A percentile compares a stretch with the other conserved stretches of the same genome.
Evolutionary conservation across 768 basidiomycete genomes (phyloP).

Genomic region (Cytidiella melzeri): DNA sequence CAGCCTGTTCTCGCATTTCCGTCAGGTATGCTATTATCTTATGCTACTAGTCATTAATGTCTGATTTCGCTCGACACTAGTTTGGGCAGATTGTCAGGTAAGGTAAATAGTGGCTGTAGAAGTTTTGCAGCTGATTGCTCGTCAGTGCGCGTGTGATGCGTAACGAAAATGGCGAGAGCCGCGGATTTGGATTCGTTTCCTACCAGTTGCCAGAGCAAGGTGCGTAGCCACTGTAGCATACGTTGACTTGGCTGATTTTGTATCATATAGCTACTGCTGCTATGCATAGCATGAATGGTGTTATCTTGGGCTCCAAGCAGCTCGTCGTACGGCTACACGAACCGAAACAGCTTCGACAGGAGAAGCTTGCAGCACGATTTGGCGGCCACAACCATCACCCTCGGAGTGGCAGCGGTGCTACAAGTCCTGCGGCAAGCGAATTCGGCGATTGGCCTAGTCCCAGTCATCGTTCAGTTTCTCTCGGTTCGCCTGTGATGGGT

Average conservation of each 20-base stretch:
- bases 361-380: conserved; percentile 82
- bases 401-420: conserved; percentile 74
- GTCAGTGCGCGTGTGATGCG: conserved; percentile 89
- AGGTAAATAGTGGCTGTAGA: neutral
- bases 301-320: conserved; percentile 62
- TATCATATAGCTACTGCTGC: conserved; percentile 54
- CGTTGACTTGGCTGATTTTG: conserved; percentile 4
- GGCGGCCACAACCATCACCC: conserved; percentile 72
- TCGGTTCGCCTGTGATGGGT: conserved; percentile 51
- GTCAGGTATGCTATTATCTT: conserved; percentile 44
- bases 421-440: conserved; percentile 79
- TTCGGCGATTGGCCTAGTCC: conserved; percentile 81
- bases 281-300: conserved; percentile 77
- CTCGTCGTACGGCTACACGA: conserved; percentile 86
- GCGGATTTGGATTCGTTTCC: conserved; percentile 90
- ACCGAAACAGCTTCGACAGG: conserved; percentile 86
- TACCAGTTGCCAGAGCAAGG: conserved; percentile 83
- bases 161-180: conserved; percentile 72
- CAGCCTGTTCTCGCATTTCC: conserved; percentile 76
- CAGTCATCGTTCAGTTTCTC: conserved; percentile 42
- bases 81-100: conserved; percentile 90
- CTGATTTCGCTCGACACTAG: conserved; percentile 29
- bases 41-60: conserved; percentile 2
- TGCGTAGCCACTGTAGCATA: conserved; percentile 20
- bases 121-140: neutral